Conservation (phyloP, 371 early-diverging fungal genomes). For the Sporodiniella umbellata region DNA sequence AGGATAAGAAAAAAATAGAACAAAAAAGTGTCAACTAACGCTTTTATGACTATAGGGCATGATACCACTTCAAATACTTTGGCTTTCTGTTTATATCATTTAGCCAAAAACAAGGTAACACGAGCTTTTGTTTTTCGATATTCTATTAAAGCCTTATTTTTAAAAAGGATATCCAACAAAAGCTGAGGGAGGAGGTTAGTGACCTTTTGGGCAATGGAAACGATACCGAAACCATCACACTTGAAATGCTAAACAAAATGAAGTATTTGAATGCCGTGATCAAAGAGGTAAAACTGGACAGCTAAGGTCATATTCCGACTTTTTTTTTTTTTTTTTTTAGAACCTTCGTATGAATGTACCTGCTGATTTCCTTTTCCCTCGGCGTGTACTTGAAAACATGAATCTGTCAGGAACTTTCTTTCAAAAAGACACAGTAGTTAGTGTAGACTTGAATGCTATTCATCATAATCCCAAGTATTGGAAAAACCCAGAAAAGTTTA, state of each 20-base stretch:
- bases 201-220: constrained; percentile 12
- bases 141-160: too few species aligned
- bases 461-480: constrained; percentile 33
- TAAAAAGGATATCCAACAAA: constrained; percentile 18
- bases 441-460: constrained; percentile 34
- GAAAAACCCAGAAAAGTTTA: constrained; percentile 3
- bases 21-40: too few species aligned
- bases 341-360: constrained; percentile 11
- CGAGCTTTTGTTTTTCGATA: too few species aligned
- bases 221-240: constrained; percentile 16
- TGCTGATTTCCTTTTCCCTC: constrained; percentile 1
- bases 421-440: constrained; percentile 40
- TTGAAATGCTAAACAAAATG: constrained; percentile 37
- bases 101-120: constrained; percentile 22
- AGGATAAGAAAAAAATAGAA: too few species aligned
- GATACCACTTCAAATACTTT: constrained; percentile 52
- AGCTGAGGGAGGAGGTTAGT: constrained; percentile 8
- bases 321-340: not conserved
- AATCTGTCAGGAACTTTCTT: constrained; percentile 36
- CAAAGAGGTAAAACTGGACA: constrained; percentile 17
- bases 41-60: constrained; percentile 40
- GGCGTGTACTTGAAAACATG: constrained; percentile 31
- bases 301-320: not conserved
- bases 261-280: constrained; percentile 46
- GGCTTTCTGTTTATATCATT: constrained; percentile 28